Evolutionary conservation across 2,329 filamentous ascomycete species (phyloP).

Genomic region (Dactylonectria estremocensis): DNA sequence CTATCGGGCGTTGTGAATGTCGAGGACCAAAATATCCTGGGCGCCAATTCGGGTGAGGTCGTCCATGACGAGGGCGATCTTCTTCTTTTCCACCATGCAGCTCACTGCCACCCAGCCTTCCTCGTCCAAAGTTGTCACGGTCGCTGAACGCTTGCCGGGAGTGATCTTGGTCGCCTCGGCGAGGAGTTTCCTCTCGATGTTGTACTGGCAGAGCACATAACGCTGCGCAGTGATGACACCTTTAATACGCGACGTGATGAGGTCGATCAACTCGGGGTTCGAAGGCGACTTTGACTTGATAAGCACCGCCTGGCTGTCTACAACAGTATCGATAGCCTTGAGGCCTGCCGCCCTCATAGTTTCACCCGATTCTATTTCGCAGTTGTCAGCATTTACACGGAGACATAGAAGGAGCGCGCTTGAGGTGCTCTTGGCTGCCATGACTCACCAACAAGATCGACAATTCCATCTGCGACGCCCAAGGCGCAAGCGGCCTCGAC

Average conservation of each 20-base stretch:
- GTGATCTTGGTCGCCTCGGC: slow-evolving; percentile 81
- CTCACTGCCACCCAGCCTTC: slow-evolving; percentile 95
- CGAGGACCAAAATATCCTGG: slow-evolving; percentile 86
- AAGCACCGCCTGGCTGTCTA: slow-evolving; percentile 88
- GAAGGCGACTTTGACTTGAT: slow-evolving; percentile 91
- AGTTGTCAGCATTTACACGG: slow-evolving; percentile 32
- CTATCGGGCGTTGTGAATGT: slow-evolving; percentile 84
- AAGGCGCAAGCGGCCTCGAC: slow-evolving; percentile 97
- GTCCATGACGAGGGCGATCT: slow-evolving; percentile 90
- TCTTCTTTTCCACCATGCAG: slow-evolving; percentile 92
- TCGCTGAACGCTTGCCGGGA: slow-evolving; percentile 93
- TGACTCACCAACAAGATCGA: slow-evolving; percentile 91
- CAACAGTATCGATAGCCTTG: slow-evolving; percentile 93
- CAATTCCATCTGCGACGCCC: slow-evolving; percentile 96
- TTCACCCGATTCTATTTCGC: slow-evolving; percentile 86
- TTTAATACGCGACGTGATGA: slow-evolving; percentile 88
- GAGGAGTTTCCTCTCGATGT: slow-evolving; percentile 82
- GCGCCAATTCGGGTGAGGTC: slow-evolving; percentile 82
- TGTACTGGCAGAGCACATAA: slow-evolving; percentile 97
- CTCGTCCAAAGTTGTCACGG: slow-evolving; percentile 89
- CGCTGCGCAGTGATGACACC: slow-evolving; percentile 96
- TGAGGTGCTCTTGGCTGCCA: background rate
- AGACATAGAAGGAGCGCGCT: background rate
- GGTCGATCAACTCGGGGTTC: slow-evolving; percentile 83
- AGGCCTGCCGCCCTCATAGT: slow-evolving; percentile 98